A percentile compares a stretch with the other conserved stretches of the same genome.
These are phyloP conservation scores for Phlegmacium glaucopus DNA, from an alignment of 768 basidiomycete species.

Conservation along the genomic window DNA sequence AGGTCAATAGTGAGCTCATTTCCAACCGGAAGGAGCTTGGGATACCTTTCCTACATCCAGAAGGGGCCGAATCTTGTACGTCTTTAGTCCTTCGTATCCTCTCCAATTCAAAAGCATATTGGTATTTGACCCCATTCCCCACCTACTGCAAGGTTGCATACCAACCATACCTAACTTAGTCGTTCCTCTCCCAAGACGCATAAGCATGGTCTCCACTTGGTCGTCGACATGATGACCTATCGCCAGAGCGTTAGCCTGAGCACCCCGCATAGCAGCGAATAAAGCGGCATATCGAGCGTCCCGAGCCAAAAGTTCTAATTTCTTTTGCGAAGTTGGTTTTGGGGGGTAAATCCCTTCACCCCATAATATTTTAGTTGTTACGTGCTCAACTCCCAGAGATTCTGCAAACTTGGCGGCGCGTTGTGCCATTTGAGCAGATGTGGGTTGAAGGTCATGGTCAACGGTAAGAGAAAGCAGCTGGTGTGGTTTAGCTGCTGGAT, in stretches of 20 bases:
- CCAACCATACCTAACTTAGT: slow-evolving; percentile 56
- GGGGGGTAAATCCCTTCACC: slow-evolving; percentile 45
- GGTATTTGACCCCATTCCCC: slow-evolving; percentile 67
- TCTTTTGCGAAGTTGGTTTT: slow-evolving; percentile 32
- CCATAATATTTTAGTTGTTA: slow-evolving; percentile 55
- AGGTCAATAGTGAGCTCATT: slow-evolving; percentile 1
- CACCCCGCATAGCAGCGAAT: slow-evolving; percentile 33
- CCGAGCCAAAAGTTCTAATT: slow-evolving; percentile 58
- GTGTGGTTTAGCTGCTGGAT: not conserved
- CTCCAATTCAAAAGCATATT: slow-evolving; percentile 33
- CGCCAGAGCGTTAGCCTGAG: slow-evolving; percentile 43
- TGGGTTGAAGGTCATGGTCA: slow-evolving; percentile 64
- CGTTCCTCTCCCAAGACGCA: slow-evolving; percentile 62
- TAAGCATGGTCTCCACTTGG: slow-evolving; percentile 77
- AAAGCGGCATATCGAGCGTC: slow-evolving; percentile 47
- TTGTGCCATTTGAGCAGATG: slow-evolving; percentile 54
- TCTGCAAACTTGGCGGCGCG: slow-evolving; percentile 41
- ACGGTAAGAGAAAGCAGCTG: slow-evolving; percentile 58
- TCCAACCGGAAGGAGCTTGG: not conserved
- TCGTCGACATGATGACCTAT: slow-evolving; percentile 82
- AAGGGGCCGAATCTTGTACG: slow-evolving; percentile 73
- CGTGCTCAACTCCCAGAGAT: slow-evolving; percentile 43
- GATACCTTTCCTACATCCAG: slow-evolving; percentile 60
- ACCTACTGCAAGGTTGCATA: slow-evolving; percentile 65
- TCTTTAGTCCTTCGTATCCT: slow-evolving; percentile 56